phyloP scores from a whole-genome alignment of 768 basidiomycete genomes.

The Hortiboletus flavorubellus region DNA sequence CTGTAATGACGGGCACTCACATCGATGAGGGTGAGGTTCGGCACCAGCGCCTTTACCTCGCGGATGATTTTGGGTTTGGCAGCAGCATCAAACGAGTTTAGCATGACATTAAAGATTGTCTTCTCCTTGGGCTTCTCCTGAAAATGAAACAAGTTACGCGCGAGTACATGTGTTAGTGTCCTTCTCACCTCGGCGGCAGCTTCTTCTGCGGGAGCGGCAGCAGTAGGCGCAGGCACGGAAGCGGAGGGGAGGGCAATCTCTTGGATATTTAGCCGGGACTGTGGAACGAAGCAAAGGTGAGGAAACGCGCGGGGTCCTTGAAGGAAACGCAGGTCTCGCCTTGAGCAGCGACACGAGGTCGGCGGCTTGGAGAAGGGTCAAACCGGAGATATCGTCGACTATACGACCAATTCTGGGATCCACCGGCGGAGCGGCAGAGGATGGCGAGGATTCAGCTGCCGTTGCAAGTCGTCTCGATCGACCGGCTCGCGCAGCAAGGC shows the following conservation, averaged over 20 bases:
- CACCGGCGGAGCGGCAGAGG: conserved; percentile 37
- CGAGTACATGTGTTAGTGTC: background rate
- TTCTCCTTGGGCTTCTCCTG: conserved; percentile 98
- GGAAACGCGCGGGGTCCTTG: background rate
- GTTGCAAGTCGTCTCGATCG: conserved; percentile 57
- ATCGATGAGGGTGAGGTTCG: conserved; percentile 95
- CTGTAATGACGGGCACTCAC: conserved; percentile 45
- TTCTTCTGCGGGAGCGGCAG: conserved; percentile 57
- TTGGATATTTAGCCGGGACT: conserved; percentile 94
- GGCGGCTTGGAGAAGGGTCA: conserved; percentile 91
- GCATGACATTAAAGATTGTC: conserved; percentile 92
- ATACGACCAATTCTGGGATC: conserved; percentile 76
- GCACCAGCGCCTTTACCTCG: conserved; percentile 94
- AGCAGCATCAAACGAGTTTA: conserved; percentile 89
- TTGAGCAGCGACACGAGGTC: conserved; percentile 92
- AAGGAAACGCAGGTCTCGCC: conserved; percentile 40
- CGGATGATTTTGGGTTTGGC: conserved; percentile 96
- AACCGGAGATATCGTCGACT: conserved; percentile 87
- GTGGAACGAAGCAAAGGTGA: background rate
- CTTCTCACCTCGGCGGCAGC: conserved; percentile 57
- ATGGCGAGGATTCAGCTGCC: conserved; percentile 41
- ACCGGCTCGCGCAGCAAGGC: conserved; percentile 27
- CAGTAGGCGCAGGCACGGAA: conserved; percentile 54
- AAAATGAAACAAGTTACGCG: background rate
- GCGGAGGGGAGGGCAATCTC: conserved; percentile 92